phyloP scores from a whole-genome alignment of 352 stramenopile species.

The Blastocystis sp. region DNA sequence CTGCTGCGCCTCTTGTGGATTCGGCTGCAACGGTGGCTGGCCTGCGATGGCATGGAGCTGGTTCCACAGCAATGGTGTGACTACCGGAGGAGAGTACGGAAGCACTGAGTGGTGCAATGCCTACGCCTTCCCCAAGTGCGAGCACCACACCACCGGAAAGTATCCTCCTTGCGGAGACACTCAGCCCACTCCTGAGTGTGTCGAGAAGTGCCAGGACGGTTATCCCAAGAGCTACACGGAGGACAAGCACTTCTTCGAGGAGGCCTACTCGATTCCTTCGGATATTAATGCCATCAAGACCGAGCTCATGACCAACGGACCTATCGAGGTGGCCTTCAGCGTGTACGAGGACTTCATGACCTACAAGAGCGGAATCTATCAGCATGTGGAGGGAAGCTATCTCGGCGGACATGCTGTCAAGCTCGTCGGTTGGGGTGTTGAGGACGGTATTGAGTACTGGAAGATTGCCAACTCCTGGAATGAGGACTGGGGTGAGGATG shows the following conservation, averaged over 20 bases:
- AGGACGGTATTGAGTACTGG: slow-evolving; percentile 68
- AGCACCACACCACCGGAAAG: slow-evolving; percentile 67
- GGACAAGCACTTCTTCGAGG: slow-evolving; percentile 68
- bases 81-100: slow-evolving; percentile 67
- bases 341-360: slow-evolving; percentile 70
- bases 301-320: slow-evolving; percentile 57
- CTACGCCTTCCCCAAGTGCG: slow-evolving; percentile 68
- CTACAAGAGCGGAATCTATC: slow-evolving; percentile 67
- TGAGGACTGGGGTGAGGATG: slow-evolving; percentile 69
- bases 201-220: slow-evolving; percentile 56
- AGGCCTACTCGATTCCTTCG: slow-evolving; percentile 32
- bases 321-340: slow-evolving; percentile 65
- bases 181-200: slow-evolving; percentile 61
- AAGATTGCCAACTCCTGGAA: slow-evolving; percentile 68
- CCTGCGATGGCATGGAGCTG: slow-evolving; percentile 67
- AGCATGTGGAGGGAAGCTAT: slow-evolving; percentile 65
- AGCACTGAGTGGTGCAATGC: slow-evolving; percentile 66
- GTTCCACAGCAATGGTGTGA: slow-evolving; percentile 67
- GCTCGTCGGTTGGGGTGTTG: slow-evolving; percentile 67
- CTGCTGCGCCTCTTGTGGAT: slow-evolving; percentile 68
- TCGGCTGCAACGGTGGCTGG: slow-evolving; percentile 70
- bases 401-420: slow-evolving; percentile 68
- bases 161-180: slow-evolving; percentile 64
- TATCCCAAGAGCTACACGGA: slow-evolving; percentile 63
- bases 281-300: slow-evolving; percentile 65